Evolutionary conservation across 352 stramenopile species (phyloP).

Genomic region (Peronospora destructor): DNA sequence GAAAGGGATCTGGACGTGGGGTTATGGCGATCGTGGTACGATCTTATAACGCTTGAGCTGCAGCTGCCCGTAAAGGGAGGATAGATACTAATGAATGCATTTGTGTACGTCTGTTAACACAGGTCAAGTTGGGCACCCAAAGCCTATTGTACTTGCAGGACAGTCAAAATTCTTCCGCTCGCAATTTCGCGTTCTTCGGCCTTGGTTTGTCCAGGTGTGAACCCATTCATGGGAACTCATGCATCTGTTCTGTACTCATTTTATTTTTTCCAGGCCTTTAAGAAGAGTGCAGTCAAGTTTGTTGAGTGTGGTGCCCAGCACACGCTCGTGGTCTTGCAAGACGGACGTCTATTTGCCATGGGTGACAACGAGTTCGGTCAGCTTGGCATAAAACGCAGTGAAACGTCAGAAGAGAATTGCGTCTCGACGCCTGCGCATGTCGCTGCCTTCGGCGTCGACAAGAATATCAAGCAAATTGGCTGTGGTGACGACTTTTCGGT

Average conservation of each 20-base stretch:
- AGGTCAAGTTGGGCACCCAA: slow-evolving; percentile 65
- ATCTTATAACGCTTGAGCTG: background rate
- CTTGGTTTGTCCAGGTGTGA: slow-evolving; percentile 58
- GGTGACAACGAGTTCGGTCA: slow-evolving; percentile 74
- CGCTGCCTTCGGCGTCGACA: slow-evolving; percentile 18
- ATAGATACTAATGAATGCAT: background rate
- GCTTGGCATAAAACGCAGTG: slow-evolving; percentile 33
- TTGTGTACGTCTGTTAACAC: background rate
- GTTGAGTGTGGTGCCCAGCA: slow-evolving; percentile 65
- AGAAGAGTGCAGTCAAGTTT: slow-evolving; percentile 42
- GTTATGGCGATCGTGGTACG: slow-evolving; percentile 53
- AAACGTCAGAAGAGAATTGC: slow-evolving; percentile 29
- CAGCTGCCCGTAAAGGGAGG: background rate
- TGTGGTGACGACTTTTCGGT: slow-evolving; percentile 67
- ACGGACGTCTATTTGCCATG: slow-evolving; percentile 58
- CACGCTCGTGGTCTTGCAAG: slow-evolving; percentile 57
- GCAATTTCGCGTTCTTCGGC: slow-evolving; percentile 64
- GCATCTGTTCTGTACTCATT: background rate
- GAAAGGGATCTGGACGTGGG: slow-evolving; percentile 68
- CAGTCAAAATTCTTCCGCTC: slow-evolving; percentile 79
- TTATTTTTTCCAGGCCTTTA: slow-evolving; percentile 35
- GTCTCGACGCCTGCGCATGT: slow-evolving; percentile 34
- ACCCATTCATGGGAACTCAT: background rate
- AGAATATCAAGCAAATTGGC: slow-evolving; percentile 37
- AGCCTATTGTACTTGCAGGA: slow-evolving; percentile 36